phyloP scores from a whole-genome alignment of 2,329 filamentous ascomycete species.

The Ceratocystis huliohia region DNA sequence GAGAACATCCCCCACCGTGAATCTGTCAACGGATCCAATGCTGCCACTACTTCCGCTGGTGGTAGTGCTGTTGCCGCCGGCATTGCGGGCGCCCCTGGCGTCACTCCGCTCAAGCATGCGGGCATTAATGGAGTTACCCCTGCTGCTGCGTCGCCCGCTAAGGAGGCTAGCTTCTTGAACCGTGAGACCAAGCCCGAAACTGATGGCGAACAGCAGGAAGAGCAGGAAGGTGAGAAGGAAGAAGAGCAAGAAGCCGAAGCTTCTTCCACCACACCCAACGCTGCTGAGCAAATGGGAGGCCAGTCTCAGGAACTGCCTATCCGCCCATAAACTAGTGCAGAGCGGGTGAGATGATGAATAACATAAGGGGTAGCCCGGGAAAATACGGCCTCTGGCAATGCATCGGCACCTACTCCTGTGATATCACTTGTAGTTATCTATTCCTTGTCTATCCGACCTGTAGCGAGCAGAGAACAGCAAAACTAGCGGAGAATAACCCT shows the following conservation, averaged over 20 bases:
- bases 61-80: conserved; percentile 22
- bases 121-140: conserved; percentile 29
- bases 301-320: conserved; percentile 12
- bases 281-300: not conserved
- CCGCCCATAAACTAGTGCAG: conserved; percentile 8
- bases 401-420: not conserved
- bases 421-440: not conserved
- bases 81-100: conserved; percentile 26
- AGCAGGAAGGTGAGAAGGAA: conserved; percentile 14
- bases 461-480: not conserved
- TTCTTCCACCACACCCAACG: not conserved
- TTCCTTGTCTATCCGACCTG: not conserved
- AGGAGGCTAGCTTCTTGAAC: conserved; percentile 79
- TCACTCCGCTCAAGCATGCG: conserved; percentile 29
- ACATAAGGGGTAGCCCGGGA: not conserved
- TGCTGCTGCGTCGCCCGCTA: conserved; percentile 59
- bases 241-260: conserved; percentile 8
- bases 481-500: not conserved
- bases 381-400: not conserved
- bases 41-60: not conserved
- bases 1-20: conserved; percentile 77
- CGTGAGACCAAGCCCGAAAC: conserved; percentile 57
- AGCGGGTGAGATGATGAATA: not conserved
- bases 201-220: conserved; percentile 21
- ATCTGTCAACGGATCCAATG: conserved; percentile 37